Evolutionary conservation across 257 asterid genomes (phyloP), one percentile per base, ranked within the genome.

Genomic region (Mitragyna speciosa): DNA sequence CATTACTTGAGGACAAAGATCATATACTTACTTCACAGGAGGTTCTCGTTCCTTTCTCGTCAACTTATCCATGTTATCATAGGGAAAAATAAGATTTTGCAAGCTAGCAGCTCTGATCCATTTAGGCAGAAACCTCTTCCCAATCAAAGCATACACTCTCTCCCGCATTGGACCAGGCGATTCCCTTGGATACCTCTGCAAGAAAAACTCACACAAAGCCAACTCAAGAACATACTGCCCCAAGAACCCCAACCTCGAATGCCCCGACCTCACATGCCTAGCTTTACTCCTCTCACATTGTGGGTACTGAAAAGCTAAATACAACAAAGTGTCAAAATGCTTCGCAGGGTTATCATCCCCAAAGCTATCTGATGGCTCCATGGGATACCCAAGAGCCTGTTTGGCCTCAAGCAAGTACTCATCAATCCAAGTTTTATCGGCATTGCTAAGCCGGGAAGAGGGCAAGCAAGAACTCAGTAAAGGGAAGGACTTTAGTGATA

Each of bases 141-240:
- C 99, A 77, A 92, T 92, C 83, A 96, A 45, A 47, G 95, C 95
- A 85, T 82, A 96, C 52, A 92, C 97, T 82, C 99, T 91, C 87
- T 96, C 99, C 91, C 99, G 90, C 98, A 94, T 92, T 5, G 98
- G 99, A 30, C 98, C 97, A 1, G 99, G 98, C 0, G 98, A 91
- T 61, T 96, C 99, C 90, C 97, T 90, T 12, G 98, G 98, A 79
- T 94, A 96, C 72, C 97, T 82, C 83, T 96, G 98, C 94, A 96
- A 63, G 89, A 91, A 92, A 85, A 94, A 94, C 88, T 96, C 99
- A 74, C 99, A 94, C 84, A 94, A 72, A 0, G 94, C 97, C 85
- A 92, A 74, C 78, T 96, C 99, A 84, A 96, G 78, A 71, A 94
- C 97, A 80, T 88, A 92, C 91, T 92, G 87, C 28, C 99, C 99